Conservation (phyloP, 1,284 basidiomycete genomes). For the Naganishia liquefaciens region DNA sequence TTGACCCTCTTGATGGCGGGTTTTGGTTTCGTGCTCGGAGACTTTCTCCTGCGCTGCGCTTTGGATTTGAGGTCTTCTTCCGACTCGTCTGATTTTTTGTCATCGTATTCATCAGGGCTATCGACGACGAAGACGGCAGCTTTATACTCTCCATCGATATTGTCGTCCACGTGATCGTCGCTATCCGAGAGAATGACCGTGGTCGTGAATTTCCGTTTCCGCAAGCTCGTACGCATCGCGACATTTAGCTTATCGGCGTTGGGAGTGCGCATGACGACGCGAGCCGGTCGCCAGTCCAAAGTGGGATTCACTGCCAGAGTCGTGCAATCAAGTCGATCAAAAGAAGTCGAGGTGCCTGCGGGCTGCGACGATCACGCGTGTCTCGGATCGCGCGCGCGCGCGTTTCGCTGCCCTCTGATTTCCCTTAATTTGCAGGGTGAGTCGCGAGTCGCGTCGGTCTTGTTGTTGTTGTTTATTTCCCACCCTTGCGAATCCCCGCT, state of each 20-base stretch:
- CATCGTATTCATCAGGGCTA: slow-evolving; percentile 4
- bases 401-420: no score
- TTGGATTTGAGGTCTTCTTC: background rate
- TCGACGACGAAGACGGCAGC: background rate
- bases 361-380: no score
- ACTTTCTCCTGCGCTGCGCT: no score
- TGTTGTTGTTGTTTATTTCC: no score
- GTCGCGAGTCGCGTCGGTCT: no score
- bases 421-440: no score
- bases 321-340: no score
- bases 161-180: slow-evolving; percentile 7
- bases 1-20: background rate
- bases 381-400: no score
- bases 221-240: slow-evolving; percentile 9
- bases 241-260: slow-evolving; percentile 24
- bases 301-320: no score
- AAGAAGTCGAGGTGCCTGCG: no score
- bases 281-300: no score
- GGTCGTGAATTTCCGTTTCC: slow-evolving; percentile 13
- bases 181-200: slow-evolving; percentile 18
- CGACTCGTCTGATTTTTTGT: background rate
- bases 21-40: background rate
- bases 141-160: slow-evolving; percentile 3
- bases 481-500: no score
- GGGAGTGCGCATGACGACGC: slow-evolving; percentile 7